Evolutionary conservation across 2,329 filamentous ascomycete genomes (phyloP), one percentile per base, ranked within the genome.

Genomic region (Sporothrix inflata): DNA sequence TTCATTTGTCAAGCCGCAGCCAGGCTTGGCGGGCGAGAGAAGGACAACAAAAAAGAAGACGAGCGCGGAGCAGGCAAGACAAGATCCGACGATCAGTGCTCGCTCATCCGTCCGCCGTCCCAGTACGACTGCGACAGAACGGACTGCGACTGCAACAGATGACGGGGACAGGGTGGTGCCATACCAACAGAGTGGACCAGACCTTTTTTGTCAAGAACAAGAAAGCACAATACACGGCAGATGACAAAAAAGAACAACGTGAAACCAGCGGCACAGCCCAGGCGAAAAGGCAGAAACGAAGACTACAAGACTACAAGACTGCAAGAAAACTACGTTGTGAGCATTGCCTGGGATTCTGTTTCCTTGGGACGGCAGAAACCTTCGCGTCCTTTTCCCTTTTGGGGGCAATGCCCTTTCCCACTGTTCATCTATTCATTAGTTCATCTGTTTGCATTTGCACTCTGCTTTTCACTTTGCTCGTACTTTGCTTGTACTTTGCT

Each of bases 211-310:
- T 19, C 12, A 12, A 47, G 21, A 7, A 47, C 11, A 19, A 45
- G 61, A 45, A 42, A 42, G 19, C 27, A 7, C 42, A 66, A 30
- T n/a, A 4, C 24, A 51, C 65, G 65, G 65, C 63, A 67, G 27
- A 67, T 67, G 63, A 67, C 63, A 67, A 51, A 67, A 67, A 67
- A 27, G 21, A 67, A 27, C 42, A 67, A 67, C 40, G 7, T 27
- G 42, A 67, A 67, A 67, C 63, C 27, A 34, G 42, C 63, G 63
- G 63, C 63, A 67, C 40, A 67, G 63, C 40, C 42, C 53, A 57
- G 27, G 53, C 53, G n/a, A 14, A 60, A 38, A 38, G 2, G 30
- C 42, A 47, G 55, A 60, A 38, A 60, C 14, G 30, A 34, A 60
- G 19, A 60, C 1, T 38, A 16, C 0, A 19, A 60, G 16, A 9